Base-by-base conservation (phyloP, 1,139 yeast genomes). In the Geotrichum phurueaensis region DNA sequence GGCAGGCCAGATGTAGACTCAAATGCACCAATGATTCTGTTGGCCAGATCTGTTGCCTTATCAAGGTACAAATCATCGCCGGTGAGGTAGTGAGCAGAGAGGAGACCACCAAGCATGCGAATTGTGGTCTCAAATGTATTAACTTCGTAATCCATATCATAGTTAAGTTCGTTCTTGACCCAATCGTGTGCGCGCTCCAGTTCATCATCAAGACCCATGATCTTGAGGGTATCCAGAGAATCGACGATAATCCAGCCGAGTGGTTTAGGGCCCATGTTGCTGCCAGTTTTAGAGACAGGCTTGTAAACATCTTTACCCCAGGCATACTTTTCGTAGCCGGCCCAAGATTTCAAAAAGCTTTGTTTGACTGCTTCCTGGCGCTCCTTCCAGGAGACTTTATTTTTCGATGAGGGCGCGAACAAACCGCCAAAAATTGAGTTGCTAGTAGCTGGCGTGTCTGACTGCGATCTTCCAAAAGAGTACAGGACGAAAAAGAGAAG, bases 161-260 rank as follows among this genome's bases (percentile, higher is more conserved):
- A 86, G 49, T 73, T 71, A 57, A 86, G 73, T 53, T 80, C 84
- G 57, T 84, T 77, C 59, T 80, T 79, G 59, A 92, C 87, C 97
- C 97, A 94, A 2, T 81, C 71, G 63, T 83, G 81, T 9, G 96
- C 95, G 53, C 82, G 78, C 36, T 73, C 75, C 51, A 89, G 78
- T 68, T 89, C 90, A 23, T 83, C 84, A 10, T 81, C 76, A 58
- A 90, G 81, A 43, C 83, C 91, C 97, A 92, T 91, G 36, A 92
- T 67, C 77, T 84, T 80, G 78, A 92, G 75, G 0, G 97, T 89
- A 70, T 94, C 98, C 60, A 94, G 74, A 1, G 96, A 81, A 72
- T 92, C 98, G 7, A 92, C 96, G 68, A 92, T 86, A 73, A 92
- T 89, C 97, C 97, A 92, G 1, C 99, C 99, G 67, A 92, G 75